phyloP scores from a whole-genome alignment of 164 flowering plant species.

The Nymphaea thermarum region DNA sequence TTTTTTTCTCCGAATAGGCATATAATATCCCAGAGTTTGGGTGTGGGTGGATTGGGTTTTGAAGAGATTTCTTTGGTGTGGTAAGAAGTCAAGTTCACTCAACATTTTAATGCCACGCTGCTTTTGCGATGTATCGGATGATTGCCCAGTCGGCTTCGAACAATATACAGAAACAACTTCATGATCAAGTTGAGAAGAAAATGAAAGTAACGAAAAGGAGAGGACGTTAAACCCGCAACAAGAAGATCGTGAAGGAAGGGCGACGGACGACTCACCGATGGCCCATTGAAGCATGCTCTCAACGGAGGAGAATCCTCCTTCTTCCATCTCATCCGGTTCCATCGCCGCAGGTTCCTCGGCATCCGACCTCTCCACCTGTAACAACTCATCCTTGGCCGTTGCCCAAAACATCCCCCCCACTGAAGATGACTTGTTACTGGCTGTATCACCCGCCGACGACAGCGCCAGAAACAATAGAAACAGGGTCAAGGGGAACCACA shows the following conservation, averaged over 20 bases:
- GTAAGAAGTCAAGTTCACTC: no score
- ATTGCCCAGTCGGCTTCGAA: no score
- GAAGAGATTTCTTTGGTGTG: no score
- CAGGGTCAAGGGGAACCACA: not conserved
- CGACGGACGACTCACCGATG: constrained; percentile 33
- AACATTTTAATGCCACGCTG: no score
- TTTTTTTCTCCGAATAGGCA: no score
- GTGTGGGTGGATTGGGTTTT: no score
- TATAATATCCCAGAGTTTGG: no score
- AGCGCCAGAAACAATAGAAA: constrained; percentile 3
- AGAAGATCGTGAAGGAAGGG: not conserved
- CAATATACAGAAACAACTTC: no score
- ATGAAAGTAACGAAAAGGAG: no score
- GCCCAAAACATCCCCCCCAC: constrained; percentile 32
- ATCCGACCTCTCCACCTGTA: constrained; percentile 8
- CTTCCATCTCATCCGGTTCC: constrained; percentile 5
- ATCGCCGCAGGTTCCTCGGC: constrained; percentile 1
- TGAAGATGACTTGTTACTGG: constrained; percentile 14
- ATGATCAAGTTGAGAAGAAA: no score
- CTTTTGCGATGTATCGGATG: no score
- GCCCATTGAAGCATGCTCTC: constrained; percentile 97
- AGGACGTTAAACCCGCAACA: no score
- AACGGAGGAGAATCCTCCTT: constrained; percentile 74
- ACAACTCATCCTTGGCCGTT: constrained; percentile 26
- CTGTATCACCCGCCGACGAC: constrained; percentile 1